Conservation (phyloP, 2,329 filamentous ascomycete genomes). For the Colletotrichum sp. region DNA sequence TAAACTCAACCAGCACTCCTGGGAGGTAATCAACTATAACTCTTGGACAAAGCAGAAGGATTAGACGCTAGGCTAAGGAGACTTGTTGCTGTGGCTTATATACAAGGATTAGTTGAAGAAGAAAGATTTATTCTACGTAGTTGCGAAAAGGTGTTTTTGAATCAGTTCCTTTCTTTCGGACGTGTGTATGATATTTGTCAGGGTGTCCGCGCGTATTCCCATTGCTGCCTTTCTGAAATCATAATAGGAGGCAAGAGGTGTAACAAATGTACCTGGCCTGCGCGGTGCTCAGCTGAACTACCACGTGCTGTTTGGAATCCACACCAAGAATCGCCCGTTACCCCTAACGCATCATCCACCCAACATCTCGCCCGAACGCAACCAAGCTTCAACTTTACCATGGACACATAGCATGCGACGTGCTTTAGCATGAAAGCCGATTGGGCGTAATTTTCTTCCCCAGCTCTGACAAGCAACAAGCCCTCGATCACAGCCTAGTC, state of each 20-base stretch:
- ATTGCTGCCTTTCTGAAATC: no score
- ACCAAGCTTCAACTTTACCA: neutral
- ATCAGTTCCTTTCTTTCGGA: accelerated
- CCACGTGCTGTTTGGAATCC: neutral
- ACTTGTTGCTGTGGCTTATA: neutral
- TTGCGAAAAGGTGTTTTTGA: neutral
- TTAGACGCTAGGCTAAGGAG: accelerated
- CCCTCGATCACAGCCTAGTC: neutral
- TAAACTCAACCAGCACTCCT: neutral
- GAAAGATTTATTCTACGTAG: accelerated
- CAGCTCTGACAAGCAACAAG: neutral
- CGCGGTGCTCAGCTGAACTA: no score
- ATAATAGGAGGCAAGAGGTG: neutral
- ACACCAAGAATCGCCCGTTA: neutral
- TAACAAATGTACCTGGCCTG: no score
- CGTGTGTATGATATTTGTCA: accelerated
- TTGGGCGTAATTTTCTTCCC: neutral
- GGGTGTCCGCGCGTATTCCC: neutral
- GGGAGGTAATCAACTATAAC: neutral
- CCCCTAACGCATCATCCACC: neutral
- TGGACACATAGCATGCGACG: neutral
- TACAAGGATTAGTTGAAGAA: neutral
- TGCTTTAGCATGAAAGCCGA: neutral
- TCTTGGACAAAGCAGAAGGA: neutral
- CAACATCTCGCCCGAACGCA: neutral